These are phyloP conservation scores for Ammopiptanthus mongolicus DNA, from an alignment of 306 rosid species.

Conservation along the genomic window DNA sequence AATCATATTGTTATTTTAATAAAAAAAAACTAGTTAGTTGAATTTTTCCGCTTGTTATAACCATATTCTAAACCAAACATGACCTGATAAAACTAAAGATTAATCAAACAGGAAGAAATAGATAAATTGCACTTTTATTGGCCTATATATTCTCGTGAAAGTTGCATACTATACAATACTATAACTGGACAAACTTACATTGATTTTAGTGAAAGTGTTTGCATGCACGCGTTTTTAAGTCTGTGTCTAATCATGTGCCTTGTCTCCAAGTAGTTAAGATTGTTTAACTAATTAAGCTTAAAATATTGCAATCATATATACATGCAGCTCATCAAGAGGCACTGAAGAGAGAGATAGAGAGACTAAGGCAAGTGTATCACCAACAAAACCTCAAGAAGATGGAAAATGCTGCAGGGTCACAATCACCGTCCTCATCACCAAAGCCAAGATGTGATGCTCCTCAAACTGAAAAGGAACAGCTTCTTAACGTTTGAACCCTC, in stretches of 20 bases:
- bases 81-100: not conserved
- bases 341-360: constrained; percentile 91
- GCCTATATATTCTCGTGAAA: constrained; percentile 13
- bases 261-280: constrained; percentile 17
- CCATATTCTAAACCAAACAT: too few relatives aligned
- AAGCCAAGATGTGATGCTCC: constrained; percentile 28
- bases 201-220: constrained; percentile 31
- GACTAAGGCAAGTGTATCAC: constrained; percentile 80
- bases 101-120: not conserved
- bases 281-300: constrained; percentile 10
- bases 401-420: constrained; percentile 38
- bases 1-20: too few relatives aligned
- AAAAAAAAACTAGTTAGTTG: too few relatives aligned
- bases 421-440: constrained; percentile 26
- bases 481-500: constrained; percentile 45
- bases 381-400: constrained; percentile 56
- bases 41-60: too few relatives aligned
- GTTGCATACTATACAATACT: constrained; percentile 23
- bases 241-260: constrained; percentile 29
- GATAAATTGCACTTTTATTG: not conserved
- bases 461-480: constrained; percentile 50
- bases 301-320: not conserved
- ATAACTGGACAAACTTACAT: constrained; percentile 4
- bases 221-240: constrained; percentile 31
- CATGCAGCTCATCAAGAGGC: constrained; percentile 97